Conservation (phyloP, 1,139 yeast species). For the Blastobotrys apis region DNA sequence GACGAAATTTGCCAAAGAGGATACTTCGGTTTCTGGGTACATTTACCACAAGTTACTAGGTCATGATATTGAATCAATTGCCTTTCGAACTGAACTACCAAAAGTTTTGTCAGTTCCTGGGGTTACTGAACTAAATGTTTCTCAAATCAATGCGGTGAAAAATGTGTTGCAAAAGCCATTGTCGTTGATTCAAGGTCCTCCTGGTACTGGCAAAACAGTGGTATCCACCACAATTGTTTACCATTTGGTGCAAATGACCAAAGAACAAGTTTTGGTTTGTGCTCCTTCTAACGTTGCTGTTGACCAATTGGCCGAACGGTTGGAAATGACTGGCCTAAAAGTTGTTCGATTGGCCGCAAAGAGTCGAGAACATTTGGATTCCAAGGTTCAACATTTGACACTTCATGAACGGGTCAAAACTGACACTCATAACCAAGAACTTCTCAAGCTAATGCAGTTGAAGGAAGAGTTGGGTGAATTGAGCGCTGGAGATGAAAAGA, state of each 20-base stretch:
- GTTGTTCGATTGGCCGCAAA: constrained; percentile 77
- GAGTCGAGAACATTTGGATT: constrained; percentile 50
- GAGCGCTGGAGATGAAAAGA: constrained; percentile 49
- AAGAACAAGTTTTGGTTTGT: constrained; percentile 69
- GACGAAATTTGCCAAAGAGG: constrained; percentile 64
- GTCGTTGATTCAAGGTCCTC: constrained; percentile 94
- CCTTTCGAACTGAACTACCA: constrained; percentile 43
- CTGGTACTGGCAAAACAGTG: constrained; percentile 95
- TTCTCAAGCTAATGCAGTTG: constrained; percentile 54
- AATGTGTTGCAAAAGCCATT: constrained; percentile 70
- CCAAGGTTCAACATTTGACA: constrained; percentile 27
- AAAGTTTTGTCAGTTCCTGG: constrained; percentile 59
- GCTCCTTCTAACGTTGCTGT: constrained; percentile 97
- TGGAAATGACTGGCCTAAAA: constrained; percentile 61
- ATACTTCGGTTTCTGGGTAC: constrained; percentile 69
- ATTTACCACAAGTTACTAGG: constrained; percentile 80
- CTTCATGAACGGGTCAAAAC: constrained; percentile 30
- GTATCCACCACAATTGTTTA: constrained; percentile 87
- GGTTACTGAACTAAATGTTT: constrained; percentile 64
- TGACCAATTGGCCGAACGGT: constrained; percentile 78
- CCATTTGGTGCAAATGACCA: constrained; percentile 59
- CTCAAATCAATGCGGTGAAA: constrained; percentile 76
- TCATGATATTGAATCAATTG: constrained; percentile 50
- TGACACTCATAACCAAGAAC: constrained; percentile 45
- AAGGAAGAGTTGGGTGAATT: constrained; percentile 71